Percentiles rank a stretch among this genome's conserved stretches.
phyloP scores from a whole-genome alignment of 345 rosid species.

The Eucalyptus microcorys region DNA sequence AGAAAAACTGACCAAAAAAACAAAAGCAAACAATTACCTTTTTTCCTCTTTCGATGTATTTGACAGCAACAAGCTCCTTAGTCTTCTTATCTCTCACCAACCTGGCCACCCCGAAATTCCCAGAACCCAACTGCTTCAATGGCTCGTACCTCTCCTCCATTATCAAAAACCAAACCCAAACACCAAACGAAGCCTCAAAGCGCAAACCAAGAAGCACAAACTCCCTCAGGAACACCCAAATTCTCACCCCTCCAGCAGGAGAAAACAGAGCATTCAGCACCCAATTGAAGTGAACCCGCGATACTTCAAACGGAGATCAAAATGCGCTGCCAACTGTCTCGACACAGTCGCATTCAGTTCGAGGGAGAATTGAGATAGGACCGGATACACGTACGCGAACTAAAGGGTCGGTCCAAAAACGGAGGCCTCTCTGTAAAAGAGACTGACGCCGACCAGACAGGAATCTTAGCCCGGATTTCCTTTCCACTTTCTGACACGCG shows the following conservation, averaged over 20 bases:
- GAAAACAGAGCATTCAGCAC: neutral
- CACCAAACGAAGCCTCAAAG: neutral
- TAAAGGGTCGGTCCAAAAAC: neutral
- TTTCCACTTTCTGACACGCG: neutral
- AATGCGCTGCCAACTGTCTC: neutral
- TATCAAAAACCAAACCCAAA: neutral
- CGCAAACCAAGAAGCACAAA: neutral
- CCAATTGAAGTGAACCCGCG: neutral
- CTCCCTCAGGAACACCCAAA: neutral
- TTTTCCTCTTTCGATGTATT: conserved; percentile 86
- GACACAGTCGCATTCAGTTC: neutral
- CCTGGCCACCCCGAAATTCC: conserved; percentile 90
- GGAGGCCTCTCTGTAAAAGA: neutral
- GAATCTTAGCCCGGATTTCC: neutral
- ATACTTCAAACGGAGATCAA: neutral
- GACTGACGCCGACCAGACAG: neutral
- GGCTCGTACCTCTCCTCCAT: conserved; percentile 68
- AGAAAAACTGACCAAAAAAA: neutral
- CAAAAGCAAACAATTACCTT: conserved; percentile 28
- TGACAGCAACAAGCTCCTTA: conserved; percentile 84
- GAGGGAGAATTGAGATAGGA: neutral
- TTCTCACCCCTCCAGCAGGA: neutral
- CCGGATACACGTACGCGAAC: neutral
- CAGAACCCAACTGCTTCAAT: conserved; percentile 70
- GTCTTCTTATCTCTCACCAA: conserved; percentile 73